Evolutionary conservation across 305 asterid genomes (phyloP).

Genomic region (Rubia occidens): DNA sequence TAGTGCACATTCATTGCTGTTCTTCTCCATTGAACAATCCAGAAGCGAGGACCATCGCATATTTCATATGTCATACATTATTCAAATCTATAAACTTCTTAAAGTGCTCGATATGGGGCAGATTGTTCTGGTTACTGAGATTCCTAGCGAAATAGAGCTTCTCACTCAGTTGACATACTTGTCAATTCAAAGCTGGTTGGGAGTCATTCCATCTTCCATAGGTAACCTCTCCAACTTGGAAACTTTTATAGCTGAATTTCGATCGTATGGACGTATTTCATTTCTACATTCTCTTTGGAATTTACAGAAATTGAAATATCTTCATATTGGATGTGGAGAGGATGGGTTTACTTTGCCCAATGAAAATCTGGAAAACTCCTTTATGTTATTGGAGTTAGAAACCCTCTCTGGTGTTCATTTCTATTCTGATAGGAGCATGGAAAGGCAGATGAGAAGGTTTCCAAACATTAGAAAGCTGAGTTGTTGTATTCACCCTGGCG

Average conservation of each 20-base stretch:
- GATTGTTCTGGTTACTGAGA: neutral
- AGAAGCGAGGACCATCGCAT: neutral
- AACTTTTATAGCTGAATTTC: neutral
- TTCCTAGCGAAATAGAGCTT: neutral
- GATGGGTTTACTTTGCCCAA: neutral
- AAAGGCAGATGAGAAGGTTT: neutral
- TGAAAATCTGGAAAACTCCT: neutral
- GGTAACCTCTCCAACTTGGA: slow-evolving; percentile 7
- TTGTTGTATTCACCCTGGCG: neutral
- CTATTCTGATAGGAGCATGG: neutral
- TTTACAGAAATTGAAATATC: neutral
- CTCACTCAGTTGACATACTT: neutral
- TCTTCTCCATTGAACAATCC: neutral
- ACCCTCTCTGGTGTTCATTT: neutral
- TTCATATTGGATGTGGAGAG: neutral
- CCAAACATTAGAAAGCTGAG: slow-evolving; percentile 5
- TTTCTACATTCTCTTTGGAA: neutral
- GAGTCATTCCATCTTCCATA: slow-evolving; percentile 1
- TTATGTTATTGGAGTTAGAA: neutral
- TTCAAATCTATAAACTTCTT: slow-evolving; percentile 4
- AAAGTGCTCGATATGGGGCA: slow-evolving; percentile 1
- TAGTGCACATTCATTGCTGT: neutral
- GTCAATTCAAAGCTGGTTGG: neutral
- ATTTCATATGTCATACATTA: neutral
- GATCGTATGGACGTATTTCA: neutral